Base-by-base conservation (phyloP, 345 rosid genomes). In the Acer yangbiense region DNA sequence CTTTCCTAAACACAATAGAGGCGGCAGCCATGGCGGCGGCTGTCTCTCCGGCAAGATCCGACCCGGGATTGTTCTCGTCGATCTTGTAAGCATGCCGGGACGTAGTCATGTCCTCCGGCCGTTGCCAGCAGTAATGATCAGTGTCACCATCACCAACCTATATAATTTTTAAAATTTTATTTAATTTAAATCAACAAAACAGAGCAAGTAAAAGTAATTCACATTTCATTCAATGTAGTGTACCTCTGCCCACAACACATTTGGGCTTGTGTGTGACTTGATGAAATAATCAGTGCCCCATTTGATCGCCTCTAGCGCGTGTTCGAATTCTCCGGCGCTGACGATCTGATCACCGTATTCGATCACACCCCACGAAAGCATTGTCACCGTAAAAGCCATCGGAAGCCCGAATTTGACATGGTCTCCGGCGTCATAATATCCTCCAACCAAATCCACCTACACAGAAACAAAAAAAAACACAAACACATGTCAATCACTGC, bases 21-120 rank as follows among this genome's bases (percentile, higher is more conserved):
- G 98, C 97, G 0, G 97, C 97, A 4, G 98, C 98, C 98, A 96
- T 88, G 20, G 99, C 97, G 0, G 99, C 98, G 0, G 97, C 98
- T 0, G 94, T 95, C 87, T 95, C 99, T 27, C 95, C 98, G 55
- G 97, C 93, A 10, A 92, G 88, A 83, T 93, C 99, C 35, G 99
- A 96, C 48, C 98, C 99, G 0, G 98, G 99, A 67, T 89, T 91
- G 76, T 84, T 89, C 87, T 89, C 89, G 75, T 95, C 98, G 67
- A 95, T 85, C 82, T 88, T 89, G 80, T 91, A 92, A 39, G 97
- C 99, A 77, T 82, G 93, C 75, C 97, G 84, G 17, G 98, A 95
- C 2, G 99, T 95, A 23, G 99, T 93, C 99, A 93, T 95, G 84
- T 95, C 99, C 85, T 95, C 98, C 68, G 98, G 97, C 63, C 98